Conservation (phyloP, 106 monocot genomes). For the Hemerocallis citrina region DNA sequence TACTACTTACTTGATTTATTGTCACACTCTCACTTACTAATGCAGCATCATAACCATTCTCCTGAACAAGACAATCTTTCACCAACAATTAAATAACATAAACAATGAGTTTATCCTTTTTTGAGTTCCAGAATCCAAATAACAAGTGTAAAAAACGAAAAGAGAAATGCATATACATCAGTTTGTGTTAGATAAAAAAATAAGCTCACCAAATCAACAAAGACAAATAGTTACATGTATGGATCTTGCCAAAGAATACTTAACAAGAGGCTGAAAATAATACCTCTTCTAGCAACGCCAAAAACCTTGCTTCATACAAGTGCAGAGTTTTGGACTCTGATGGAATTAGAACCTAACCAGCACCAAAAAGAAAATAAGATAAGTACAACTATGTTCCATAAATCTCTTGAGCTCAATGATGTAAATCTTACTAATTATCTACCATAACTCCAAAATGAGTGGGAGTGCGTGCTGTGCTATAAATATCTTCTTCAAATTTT, state of each 20-base stretch:
- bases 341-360: slow-evolving; percentile 46
- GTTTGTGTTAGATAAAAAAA: not conserved
- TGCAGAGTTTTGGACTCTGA: slow-evolving; percentile 66
- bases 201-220: not conserved
- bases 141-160: too few species aligned
- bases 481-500: too few species aligned
- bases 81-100: too few species aligned
- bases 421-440: not conserved
- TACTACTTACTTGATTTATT: too few species aligned
- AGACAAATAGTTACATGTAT: not conserved
- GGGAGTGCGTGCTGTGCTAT: too few species aligned
- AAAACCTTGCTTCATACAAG: slow-evolving; percentile 71
- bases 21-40: too few species aligned
- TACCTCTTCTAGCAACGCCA: slow-evolving; percentile 75
- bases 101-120: too few species aligned
- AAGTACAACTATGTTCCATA: not conserved
- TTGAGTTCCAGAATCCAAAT: too few species aligned
- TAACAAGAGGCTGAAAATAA: slow-evolving; percentile 5
- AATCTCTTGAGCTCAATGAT: not conserved
- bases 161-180: not conserved
- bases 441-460: not conserved
- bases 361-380: not conserved
- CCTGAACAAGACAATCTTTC: too few species aligned
- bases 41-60: too few species aligned
- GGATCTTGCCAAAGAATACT: not conserved